Evolutionary conservation across 768 basidiomycete genomes (phyloP), one percentile per base, ranked within the genome.

Genomic region (Suillus decipiens): DNA sequence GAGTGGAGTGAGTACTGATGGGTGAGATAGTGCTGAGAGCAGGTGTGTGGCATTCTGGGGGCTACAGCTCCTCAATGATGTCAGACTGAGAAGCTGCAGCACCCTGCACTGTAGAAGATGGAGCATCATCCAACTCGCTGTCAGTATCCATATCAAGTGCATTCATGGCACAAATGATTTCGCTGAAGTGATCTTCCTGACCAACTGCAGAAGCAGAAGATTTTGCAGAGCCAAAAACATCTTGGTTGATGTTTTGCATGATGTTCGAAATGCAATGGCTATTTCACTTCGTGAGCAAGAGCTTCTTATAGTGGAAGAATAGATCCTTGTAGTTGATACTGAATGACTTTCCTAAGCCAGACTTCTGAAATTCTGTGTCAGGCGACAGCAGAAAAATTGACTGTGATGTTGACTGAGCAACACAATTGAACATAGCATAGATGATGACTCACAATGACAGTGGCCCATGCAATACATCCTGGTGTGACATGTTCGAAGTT

Each of bases 261-360:
- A 61, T 61, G n/a, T 5, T 42, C 34, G 24, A 33, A 19, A 61
- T 37, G 45, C 17, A 3, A 28, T 5, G 6, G 37, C 22, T 61
- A 48, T 61, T 34, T 48, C 60, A 48, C 28, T 36, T 31, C 6
- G 19, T 43, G 24, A 61, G 45, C 2, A 62, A 41, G 51, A 62
- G 50, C 41, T n/a, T 42, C 47, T 57, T 62, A 36, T 56, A 62
- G 22, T 55, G 41, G n/a, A 17, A 24, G 33, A 62, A 62, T n/a
- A 34, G 15, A 36, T 62, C 54, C 11, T 39, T 43, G 47, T 62
- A 62, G 22, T 36, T 33, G 24, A 62, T 62, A 33, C 28, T 3
- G 28, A 55, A 62, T 17, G 39, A 37, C 15, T 28, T 54, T 36
- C 61, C 54, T 28, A 56, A 37, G 24, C 53, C 53, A 24, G 55